A percentile compares a stretch with the other conserved stretches of the same genome.
These are phyloP conservation scores for Helicocarpus griseus DNA, from an alignment of 2,329 filamentous ascomycete species.

Conservation along the genomic window DNA sequence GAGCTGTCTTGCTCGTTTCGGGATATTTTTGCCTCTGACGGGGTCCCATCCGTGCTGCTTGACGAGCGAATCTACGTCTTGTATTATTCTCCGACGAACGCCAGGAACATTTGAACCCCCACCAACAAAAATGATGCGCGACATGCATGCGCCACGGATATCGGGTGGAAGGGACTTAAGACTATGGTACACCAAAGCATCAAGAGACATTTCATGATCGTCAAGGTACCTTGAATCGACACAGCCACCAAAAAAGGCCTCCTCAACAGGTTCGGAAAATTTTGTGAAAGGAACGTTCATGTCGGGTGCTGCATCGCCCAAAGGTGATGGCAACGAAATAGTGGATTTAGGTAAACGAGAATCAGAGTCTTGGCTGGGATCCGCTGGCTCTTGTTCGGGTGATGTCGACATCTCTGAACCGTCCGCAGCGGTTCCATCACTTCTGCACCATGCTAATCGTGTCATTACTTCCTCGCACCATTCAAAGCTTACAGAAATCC, in stretches of 20 bases:
- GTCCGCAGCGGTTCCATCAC: constrained; percentile 8
- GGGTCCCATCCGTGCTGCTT: constrained; percentile 65
- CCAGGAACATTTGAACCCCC: constrained; percentile 72
- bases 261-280: constrained; percentile 66
- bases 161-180: constrained; percentile 71
- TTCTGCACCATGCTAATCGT: constrained; percentile 67
- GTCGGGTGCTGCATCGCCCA: constrained; percentile 30
- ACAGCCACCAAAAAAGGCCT: constrained; percentile 57
- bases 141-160: constrained; percentile 74
- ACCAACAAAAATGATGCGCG: constrained; percentile 77
- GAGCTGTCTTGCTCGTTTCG: constrained; percentile 34
- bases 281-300: constrained; percentile 58
- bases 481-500: constrained; percentile 55
- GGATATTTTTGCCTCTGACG: constrained; percentile 60
- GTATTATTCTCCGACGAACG: constrained; percentile 64
- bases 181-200: constrained; percentile 63
- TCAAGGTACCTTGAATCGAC: constrained; percentile 55
- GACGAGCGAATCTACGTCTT: constrained; percentile 62
- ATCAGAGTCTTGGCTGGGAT: constrained; percentile 15
- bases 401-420: background rate
- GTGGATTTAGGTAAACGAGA: constrained; percentile 29
- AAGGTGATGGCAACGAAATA: constrained; percentile 36
- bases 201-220: constrained; percentile 75
- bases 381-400: background rate
- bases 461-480: constrained; percentile 72